Evolutionary conservation across 192 early-diverging fungal species (phyloP), one percentile per base, ranked within the genome.

Genomic region (Podila horticola): DNA sequence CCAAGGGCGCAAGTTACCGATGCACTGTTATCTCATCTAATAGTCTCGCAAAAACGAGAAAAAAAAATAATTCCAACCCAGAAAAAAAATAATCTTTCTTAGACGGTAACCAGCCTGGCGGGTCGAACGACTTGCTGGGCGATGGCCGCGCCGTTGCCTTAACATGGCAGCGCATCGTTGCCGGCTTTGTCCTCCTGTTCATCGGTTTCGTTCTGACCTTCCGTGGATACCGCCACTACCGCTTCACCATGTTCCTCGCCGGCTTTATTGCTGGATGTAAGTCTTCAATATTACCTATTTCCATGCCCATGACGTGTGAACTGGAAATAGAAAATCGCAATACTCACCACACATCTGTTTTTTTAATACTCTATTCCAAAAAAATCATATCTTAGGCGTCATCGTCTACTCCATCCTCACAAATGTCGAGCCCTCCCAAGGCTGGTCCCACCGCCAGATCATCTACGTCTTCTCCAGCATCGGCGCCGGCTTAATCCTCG

Each of bases 401-500:
- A 72, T 81, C 19, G 24, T 72, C 34, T 81, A 72, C 64, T 81
- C 76, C 19, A 72, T 81, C 59, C 49, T 81, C 10, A 22, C 30
- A 3, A 81, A 72, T 24, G 59, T 69, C 30, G 66, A 63, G 11
- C 70, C 76, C 2, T 5, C 34, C 30, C 36, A 62, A 5, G 70
- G 70, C 2, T 81, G 76, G 76, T 33, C 58, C n/a, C 17, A 34
- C 10, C 50, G 61, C 28, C 66, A 81, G 30, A 69, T 81, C 45
- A 81, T 81, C 64, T 81, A 81, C 33, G 70, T 81, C 41, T 81
- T 81, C 31, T 49, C 49, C 59, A 64, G 66, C 28, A 58, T 81
- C 30, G 76, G 68, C 0, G 76, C 36, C 13, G 70, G 76, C 13
- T 45, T 81, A 22, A 2, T 72, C 22, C 5, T 72, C 31, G 76